Conservation (phyloP, 257 asterid genomes). For the Solanum pimpinellifolium region DNA sequence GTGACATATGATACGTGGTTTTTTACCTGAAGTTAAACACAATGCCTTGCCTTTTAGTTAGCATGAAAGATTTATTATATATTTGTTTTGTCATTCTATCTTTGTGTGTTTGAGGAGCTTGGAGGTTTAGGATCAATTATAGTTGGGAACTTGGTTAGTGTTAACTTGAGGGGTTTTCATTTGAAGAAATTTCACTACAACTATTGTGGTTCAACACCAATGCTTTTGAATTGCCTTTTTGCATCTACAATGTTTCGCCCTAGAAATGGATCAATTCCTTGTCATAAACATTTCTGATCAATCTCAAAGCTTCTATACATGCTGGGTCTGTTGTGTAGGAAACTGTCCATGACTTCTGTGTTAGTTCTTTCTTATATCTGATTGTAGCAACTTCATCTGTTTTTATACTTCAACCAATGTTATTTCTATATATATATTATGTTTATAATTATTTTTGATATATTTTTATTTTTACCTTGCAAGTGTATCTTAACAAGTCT, state of each 20-base stretch:
- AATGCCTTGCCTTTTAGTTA: neutral
- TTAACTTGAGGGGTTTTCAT: neutral
- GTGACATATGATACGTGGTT: neutral
- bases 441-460: neutral
- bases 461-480: neutral
- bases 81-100: neutral
- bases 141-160: neutral
- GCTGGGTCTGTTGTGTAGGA: neutral
- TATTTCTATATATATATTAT: neutral
- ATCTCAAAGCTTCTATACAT: neutral
- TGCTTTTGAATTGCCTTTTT: neutral
- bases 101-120: neutral
- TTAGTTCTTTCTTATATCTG: neutral
- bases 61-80: neutral
- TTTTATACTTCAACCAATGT: neutral
- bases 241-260: neutral
- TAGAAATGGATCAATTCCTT: neutral
- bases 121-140: neutral
- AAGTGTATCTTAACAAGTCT: neutral
- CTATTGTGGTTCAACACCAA: neutral
- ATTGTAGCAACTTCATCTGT: neutral
- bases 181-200: neutral
- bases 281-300: neutral
- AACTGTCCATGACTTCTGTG: neutral
- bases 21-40: neutral